Percentiles rank a stretch among this genome's conserved stretches.
Evolutionary conservation across 2,329 filamentous ascomycete genomes (phyloP).

Genomic region (Blastomyces gilchristii): DNA sequence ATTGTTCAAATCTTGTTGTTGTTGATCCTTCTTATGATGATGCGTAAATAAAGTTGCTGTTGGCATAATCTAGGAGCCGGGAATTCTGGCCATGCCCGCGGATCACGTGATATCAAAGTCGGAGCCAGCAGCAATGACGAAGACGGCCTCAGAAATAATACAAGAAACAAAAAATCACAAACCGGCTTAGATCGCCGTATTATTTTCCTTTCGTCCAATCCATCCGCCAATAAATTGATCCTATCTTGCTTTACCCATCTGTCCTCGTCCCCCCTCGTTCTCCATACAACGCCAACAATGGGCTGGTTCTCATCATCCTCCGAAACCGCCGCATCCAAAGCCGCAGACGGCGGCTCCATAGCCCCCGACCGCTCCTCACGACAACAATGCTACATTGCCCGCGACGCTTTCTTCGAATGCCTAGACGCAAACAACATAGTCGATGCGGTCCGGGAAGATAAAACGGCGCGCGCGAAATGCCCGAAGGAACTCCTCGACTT

Average conservation of each 20-base stretch:
- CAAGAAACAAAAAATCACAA: neutral
- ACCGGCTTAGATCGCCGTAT: too few species aligned
- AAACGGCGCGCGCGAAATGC: slow-evolving; percentile 50
- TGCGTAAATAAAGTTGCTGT: neutral
- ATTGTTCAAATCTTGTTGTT: neutral
- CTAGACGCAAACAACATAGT: slow-evolving; percentile 73
- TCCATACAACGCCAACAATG: slow-evolving; percentile 33
- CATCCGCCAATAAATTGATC: neutral
- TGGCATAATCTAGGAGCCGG: neutral
- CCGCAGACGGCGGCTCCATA: slow-evolving; percentile 53
- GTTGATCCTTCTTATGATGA: neutral
- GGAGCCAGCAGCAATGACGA: neutral
- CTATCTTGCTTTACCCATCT: neutral
- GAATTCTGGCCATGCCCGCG: neutral
- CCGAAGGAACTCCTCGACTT: slow-evolving; percentile 54
- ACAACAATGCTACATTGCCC: slow-evolving; percentile 75
- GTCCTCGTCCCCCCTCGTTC: neutral
- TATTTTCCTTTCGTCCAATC: neutral
- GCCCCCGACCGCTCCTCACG: slow-evolving; percentile 80
- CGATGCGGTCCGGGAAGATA: slow-evolving; percentile 56
- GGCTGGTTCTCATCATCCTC: slow-evolving; percentile 42
- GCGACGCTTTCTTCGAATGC: slow-evolving; percentile 81
- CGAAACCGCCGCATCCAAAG: slow-evolving; percentile 33
- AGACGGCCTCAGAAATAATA: neutral
- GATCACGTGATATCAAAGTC: neutral